Evolutionary conservation across 164 flowering plant species (phyloP), one percentile per base, ranked within the genome.

Genomic region (Akebia trifoliata): DNA sequence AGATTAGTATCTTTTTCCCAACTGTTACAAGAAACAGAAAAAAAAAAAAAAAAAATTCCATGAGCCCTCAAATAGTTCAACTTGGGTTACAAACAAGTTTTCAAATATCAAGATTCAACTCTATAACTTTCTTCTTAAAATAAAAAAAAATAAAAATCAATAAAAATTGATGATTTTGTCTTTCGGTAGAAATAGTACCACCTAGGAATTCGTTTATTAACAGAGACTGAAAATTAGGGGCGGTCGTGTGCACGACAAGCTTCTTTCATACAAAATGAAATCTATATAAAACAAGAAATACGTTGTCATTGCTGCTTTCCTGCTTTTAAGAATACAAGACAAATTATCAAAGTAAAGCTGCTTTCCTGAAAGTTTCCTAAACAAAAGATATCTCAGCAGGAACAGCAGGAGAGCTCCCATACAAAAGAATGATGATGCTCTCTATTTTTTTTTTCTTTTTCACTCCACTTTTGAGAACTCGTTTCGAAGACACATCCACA

Each of bases 401-500:
- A 21, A 31, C 51, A 30, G 50, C 21, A 44, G 42, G 48, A 36
- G 64, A 69, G 66, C 76, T 74, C 74, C n/a, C 71, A 73, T 78
- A 71, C 60, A 48, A 78, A 82, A 74, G 82, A 79, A 77, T 77
- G 73, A 70, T 45, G 39, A 61, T 44, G 48, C n/a, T 43, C 32
- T 55, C 12, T 42, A 15, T 26, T 22, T 58, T 48, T 49, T 67
- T 62, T 61, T 26, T 22, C 51, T 48, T 49, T 67, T 62, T 61
- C 76, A 59, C 60, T 58, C n/a, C 61, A 62, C 62, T 31, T 25
- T n/a, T n/a, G 54, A 59, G 64, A 70, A 55, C 65, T 61, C 61
- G 40, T 72, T 60, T 35, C 67, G 38, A 72, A 46, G 69, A 69
- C 69, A 74, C 70, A 77, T 75, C 80, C 72, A 79, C 80, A 76